phyloP scores from a whole-genome alignment of 2,329 filamentous ascomycete species.

The Hypocreales sp. region DNA sequence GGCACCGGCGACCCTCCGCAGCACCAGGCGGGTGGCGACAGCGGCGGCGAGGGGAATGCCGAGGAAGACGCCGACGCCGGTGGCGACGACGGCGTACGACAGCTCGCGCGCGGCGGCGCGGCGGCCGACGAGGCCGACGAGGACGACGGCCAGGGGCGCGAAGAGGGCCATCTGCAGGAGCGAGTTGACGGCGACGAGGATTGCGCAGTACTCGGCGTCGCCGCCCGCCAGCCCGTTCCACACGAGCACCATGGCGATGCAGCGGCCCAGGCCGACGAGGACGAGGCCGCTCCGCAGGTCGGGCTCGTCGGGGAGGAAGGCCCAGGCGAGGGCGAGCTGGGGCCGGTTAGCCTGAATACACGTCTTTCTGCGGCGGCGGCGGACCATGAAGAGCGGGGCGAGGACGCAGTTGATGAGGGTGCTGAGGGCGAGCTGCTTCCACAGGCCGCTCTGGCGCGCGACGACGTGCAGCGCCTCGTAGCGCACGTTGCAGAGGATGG shows the following conservation, averaged over 20 bases:
- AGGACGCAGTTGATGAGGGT: slow-evolving; percentile 71
- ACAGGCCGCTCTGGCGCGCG: slow-evolving; percentile 45
- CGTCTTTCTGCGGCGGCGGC: no score
- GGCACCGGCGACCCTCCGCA: slow-evolving; percentile 38
- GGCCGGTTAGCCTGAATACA: not conserved
- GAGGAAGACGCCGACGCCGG: slow-evolving; percentile 70
- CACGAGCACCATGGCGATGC: slow-evolving; percentile 74
- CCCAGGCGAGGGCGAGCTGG: slow-evolving; percentile 54
- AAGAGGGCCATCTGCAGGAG: slow-evolving; percentile 61
- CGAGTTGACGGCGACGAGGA: slow-evolving; percentile 62
- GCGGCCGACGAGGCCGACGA: slow-evolving; percentile 52
- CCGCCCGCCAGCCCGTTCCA: slow-evolving; percentile 61
- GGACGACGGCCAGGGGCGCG: slow-evolving; percentile 52
- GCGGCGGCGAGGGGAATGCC: slow-evolving; percentile 73
- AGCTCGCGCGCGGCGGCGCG: slow-evolving; percentile 18
- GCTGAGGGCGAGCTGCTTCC: slow-evolving; percentile 68
- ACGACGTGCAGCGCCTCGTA: slow-evolving; percentile 60
- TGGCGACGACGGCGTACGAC: slow-evolving; percentile 55
- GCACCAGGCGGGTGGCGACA: slow-evolving; percentile 52
- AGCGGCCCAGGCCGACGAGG: slow-evolving; percentile 69
- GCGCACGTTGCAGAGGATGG: slow-evolving; percentile 74
- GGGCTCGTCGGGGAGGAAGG: slow-evolving; percentile 43
- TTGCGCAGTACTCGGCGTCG: slow-evolving; percentile 69
- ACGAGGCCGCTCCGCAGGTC: slow-evolving; percentile 53
- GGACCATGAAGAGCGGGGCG: slow-evolving; percentile 71